Percentiles rank a stretch among this genome's conserved stretches.
Conservation (phyloP, 139 green algal genomes). For the Volvox africanus region DNA sequence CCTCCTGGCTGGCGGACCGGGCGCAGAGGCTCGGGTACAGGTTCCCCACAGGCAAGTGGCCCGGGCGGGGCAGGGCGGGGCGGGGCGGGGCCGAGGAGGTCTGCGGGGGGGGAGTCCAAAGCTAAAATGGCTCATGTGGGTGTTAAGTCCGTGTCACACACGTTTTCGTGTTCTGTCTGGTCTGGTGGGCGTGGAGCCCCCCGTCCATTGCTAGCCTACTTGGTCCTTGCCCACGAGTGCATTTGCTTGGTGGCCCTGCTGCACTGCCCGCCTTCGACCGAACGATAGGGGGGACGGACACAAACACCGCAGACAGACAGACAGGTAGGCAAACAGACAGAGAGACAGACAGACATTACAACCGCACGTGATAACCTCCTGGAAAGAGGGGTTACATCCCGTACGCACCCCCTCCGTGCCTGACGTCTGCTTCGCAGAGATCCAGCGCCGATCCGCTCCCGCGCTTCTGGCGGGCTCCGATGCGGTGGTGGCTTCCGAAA, state of each 20-base stretch:
- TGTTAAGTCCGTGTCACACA: neutral
- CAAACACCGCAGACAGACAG: too few species aligned
- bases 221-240: too few species aligned
- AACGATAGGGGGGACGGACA: too few species aligned
- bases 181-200: too few species aligned
- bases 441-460: constrained; percentile 74
- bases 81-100: too few species aligned
- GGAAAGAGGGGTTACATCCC: too few species aligned
- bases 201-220: neutral
- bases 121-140: too few species aligned
- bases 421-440: constrained; percentile 62
- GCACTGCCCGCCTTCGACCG: neutral
- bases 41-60: constrained; percentile 76
- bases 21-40: constrained; percentile 76
- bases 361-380: too few species aligned
- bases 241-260: neutral
- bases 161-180: neutral
- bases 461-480: constrained; percentile 75
- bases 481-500: constrained; percentile 74
- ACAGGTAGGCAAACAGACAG: neutral
- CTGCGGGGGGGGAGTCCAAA: too few species aligned
- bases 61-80: too few species aligned
- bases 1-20: constrained; percentile 83
- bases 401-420: neutral
- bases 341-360: neutral